These are phyloP conservation scores for Fusarium sp. DNA, from an alignment of 2,329 filamentous ascomycete species.

Conservation along the genomic window DNA sequence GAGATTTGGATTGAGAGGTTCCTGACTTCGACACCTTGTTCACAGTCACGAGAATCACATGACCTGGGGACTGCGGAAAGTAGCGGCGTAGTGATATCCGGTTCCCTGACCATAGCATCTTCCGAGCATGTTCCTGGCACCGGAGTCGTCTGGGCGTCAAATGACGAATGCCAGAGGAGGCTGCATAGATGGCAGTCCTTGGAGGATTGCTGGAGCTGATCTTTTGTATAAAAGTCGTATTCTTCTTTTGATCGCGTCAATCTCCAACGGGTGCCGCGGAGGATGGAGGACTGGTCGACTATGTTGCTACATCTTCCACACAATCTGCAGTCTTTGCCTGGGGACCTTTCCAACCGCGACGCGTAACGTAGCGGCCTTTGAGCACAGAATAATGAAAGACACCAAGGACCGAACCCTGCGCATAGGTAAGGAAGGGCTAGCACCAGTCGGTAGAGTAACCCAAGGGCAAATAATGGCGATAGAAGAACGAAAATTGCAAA, in stretches of 20 bases:
- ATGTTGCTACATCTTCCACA: background rate
- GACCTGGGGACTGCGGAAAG: fast-evolving
- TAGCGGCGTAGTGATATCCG: background rate
- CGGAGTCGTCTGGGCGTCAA: fast-evolving
- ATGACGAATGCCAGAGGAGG: background rate
- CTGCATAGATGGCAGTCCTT: background rate
- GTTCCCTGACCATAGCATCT: fast-evolving
- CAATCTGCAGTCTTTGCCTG: fast-evolving
- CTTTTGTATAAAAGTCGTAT: background rate
- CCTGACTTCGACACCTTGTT: fast-evolving
- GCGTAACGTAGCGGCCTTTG: background rate
- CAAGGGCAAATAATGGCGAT: fast-evolving
- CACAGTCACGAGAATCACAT: fast-evolving
- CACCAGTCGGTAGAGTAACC: fast-evolving
- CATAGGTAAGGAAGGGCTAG: background rate
- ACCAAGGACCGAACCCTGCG: background rate
- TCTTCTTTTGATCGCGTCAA: background rate
- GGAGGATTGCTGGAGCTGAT: background rate
- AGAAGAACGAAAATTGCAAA: fast-evolving
- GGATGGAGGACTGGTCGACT: background rate
- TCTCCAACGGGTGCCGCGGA: background rate
- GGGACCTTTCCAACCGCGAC: background rate
- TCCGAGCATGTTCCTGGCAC: fast-evolving
- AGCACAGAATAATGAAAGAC: background rate
- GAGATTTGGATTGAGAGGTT: background rate